A percentile compares a stretch with the other conserved stretches of the same genome.
These are phyloP conservation scores for Colletotrichum chlorophyti DNA, from an alignment of 2,329 filamentous ascomycete species.

Conservation along the genomic window DNA sequence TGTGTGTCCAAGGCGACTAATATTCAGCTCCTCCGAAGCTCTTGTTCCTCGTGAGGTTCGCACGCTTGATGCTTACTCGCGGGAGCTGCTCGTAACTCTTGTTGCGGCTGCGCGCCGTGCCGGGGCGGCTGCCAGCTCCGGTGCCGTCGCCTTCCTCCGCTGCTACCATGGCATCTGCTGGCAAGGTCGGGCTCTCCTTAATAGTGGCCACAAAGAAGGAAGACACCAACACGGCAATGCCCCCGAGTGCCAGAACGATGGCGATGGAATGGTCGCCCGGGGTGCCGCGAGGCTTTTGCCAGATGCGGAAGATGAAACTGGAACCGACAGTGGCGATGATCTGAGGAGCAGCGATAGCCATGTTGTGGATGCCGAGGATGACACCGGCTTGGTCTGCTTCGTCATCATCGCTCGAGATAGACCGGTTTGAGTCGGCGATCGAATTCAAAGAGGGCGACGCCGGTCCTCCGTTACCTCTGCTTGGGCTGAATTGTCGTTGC, in stretches of 20 bases:
- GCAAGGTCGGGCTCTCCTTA: conserved; percentile 60
- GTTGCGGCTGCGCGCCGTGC: conserved; percentile 42
- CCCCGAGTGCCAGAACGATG: conserved; percentile 86
- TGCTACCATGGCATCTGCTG: conserved; percentile 46
- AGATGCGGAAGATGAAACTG: conserved; percentile 80
- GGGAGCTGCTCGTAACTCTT: conserved; percentile 49
- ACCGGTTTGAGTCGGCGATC: conserved; percentile 19
- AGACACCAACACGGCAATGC: conserved; percentile 77
- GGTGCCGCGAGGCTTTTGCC: conserved; percentile 86
- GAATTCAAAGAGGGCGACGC: conserved; percentile 20
- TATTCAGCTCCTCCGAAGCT: conserved; percentile 59
- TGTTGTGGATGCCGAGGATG: conserved; percentile 94
- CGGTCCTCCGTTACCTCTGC: conserved; percentile 13
- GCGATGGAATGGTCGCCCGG: conserved; percentile 88
- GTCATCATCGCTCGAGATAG: conserved; percentile 51
- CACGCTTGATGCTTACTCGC: conserved; percentile 51
- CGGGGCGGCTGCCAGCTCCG: conserved; percentile 33
- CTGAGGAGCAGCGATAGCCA: conserved; percentile 89
- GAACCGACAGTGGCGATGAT: conserved; percentile 88
- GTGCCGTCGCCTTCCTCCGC: conserved; percentile 49
- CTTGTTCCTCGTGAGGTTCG: conserved; percentile 54
- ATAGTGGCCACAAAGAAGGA: conserved; percentile 76
- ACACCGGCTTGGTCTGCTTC: conserved; percentile 82
- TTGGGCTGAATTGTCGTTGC: conserved; percentile 32
- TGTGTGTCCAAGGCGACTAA: conserved; percentile 31